A percentile compares a stretch with the other conserved stretches of the same genome.
These are phyloP conservation scores for Castanea mollissima DNA, from an alignment of 306 rosid genomes.

Conservation along the genomic window DNA sequence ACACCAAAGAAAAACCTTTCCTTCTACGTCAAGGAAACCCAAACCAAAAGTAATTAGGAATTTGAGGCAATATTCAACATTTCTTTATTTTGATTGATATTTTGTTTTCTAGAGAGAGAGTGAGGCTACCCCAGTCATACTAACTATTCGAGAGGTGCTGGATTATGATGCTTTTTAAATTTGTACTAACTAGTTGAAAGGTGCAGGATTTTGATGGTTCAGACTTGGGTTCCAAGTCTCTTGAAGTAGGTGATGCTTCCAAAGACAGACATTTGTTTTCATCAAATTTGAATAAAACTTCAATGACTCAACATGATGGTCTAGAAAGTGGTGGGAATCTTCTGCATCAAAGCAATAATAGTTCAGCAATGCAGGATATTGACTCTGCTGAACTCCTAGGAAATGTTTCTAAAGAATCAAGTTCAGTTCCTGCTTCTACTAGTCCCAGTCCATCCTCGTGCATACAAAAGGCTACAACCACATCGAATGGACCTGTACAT, in stretches of 20 bases:
- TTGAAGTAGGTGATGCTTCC: constrained; percentile 33
- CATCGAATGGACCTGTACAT: constrained; percentile 36
- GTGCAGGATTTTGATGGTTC: constrained; percentile 59
- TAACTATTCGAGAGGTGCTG: not conserved
- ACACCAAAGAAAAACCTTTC: no score
- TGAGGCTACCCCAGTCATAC: not conserved
- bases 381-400: constrained; percentile 28
- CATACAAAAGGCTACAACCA: constrained; percentile 54
- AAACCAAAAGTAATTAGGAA: no score
- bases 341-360: constrained; percentile 27
- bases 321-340: constrained; percentile 27
- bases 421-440: constrained; percentile 22
- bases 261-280: constrained; percentile 28
- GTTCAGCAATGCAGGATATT: constrained; percentile 27
- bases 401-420: constrained; percentile 33
- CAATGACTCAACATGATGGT: constrained; percentile 34
- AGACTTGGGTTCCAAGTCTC: constrained; percentile 41
- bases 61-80: no score
- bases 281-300: constrained; percentile 33
- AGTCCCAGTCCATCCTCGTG: constrained; percentile 34
- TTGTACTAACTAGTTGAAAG: constrained; percentile 16
- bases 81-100: not conserved
- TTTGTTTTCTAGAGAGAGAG: not conserved
- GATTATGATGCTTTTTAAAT: not conserved
- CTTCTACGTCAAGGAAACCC: no score